Percentiles rank a stretch among this genome's conserved stretches.
Evolutionary conservation across 495 filamentous ascomycete genomes (phyloP).

Genomic region (Penicillium cosmopolitanum): DNA sequence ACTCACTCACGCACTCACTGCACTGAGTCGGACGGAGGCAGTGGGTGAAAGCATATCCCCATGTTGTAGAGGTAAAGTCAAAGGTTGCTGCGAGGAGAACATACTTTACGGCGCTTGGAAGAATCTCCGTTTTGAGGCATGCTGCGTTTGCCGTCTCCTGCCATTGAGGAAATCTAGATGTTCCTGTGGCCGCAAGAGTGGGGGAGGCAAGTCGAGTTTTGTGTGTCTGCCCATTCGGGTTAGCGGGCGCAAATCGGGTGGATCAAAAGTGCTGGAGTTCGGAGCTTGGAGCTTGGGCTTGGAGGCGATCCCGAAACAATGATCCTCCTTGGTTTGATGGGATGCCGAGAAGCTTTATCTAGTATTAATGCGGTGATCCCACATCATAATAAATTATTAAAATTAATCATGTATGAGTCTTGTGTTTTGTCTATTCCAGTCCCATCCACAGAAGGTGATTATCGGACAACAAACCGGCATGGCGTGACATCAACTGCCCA

Average conservation of each 20-base stretch:
- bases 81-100: conserved; percentile 10
- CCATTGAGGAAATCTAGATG: conserved; percentile 19
- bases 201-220: conserved; percentile 19
- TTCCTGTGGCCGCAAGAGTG: conserved; percentile 9
- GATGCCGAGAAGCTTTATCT: conserved; percentile 8
- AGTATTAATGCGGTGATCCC: too few species aligned
- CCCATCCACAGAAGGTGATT: background rate
- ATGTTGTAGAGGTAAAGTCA: background rate
- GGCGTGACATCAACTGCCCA: conserved; percentile 44
- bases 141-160: conserved; percentile 35
- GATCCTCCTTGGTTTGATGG: background rate
- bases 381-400: too few species aligned
- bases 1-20: background rate
- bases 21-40: background rate
- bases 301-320: conserved; percentile 2
- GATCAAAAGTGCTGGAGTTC: background rate
- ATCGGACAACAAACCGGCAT: background rate
- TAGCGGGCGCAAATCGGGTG: conserved; percentile 16
- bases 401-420: too few species aligned
- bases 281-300: background rate
- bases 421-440: background rate
- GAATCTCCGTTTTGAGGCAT: conserved; percentile 34
- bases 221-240: conserved; percentile 23
- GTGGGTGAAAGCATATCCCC: background rate
- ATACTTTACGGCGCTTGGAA: conserved; percentile 44